Percentiles rank a stretch among this genome's conserved stretches.
These are phyloP conservation scores for Ochetophila trinervis DNA, from an alignment of 306 rosid genomes.

Conservation along the genomic window DNA sequence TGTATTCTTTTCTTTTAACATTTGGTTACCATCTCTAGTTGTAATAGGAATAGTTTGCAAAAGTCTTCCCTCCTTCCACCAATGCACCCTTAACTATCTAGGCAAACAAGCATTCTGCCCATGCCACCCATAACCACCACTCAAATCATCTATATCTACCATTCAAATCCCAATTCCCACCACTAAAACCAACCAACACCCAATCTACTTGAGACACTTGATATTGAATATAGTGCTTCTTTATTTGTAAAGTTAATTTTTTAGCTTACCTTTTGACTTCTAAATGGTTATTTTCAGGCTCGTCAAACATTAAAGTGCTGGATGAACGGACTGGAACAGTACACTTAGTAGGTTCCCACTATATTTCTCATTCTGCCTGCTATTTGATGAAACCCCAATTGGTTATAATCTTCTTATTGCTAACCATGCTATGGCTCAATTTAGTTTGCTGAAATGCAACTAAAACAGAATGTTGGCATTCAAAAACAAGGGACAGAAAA, in stretches of 20 bases:
- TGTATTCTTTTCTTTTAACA: background rate
- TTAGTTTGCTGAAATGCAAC: constrained; percentile 42
- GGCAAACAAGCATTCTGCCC: too few relatives aligned
- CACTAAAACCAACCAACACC: too few relatives aligned
- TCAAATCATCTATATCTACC: too few relatives aligned
- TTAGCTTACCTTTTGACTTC: constrained; percentile 14
- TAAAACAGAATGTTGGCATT: constrained; percentile 35
- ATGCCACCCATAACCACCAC: too few relatives aligned
- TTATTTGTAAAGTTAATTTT: background rate
- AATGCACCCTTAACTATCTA: too few relatives aligned
- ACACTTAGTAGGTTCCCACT: constrained; percentile 87
- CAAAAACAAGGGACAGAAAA: constrained; percentile 30
- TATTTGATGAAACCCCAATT: constrained; percentile 35
- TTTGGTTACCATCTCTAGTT: background rate
- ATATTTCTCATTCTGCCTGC: constrained; percentile 43
- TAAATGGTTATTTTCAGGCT: constrained; percentile 59
- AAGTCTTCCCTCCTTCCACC: too few relatives aligned
- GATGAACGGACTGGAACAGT: constrained; percentile 90
- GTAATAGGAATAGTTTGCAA: too few relatives aligned
- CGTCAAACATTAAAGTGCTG: constrained; percentile 74
- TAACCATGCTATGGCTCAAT: constrained; percentile 40
- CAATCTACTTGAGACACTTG: background rate
- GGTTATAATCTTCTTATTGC: constrained; percentile 38
- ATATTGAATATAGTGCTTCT: background rate
- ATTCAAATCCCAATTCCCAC: too few relatives aligned